Conservation (phyloP, 225 moss, liverwort and hornwort species). For the Thuidium tamariscinum region DNA sequence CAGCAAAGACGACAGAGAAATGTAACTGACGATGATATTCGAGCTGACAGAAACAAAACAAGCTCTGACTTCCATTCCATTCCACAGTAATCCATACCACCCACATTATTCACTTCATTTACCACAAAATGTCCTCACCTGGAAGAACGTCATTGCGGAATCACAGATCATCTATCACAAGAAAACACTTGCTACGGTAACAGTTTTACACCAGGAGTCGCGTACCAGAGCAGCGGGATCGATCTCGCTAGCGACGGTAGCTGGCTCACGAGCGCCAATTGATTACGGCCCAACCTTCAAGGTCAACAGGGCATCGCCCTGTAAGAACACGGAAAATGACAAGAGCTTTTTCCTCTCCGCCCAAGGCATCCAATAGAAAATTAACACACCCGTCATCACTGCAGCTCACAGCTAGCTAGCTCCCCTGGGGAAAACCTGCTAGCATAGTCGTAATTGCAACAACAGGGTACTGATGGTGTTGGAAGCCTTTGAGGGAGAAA, state of each 20-base stretch:
- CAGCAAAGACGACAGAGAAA: too few relatives aligned
- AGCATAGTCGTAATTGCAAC: not conserved
- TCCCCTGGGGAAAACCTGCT: not conserved
- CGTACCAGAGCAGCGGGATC: not conserved
- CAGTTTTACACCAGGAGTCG: too few relatives aligned
- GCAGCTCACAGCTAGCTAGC: not conserved
- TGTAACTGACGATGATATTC: too few relatives aligned
- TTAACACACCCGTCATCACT: not conserved
- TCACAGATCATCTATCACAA: too few relatives aligned
- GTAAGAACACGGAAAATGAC: not conserved
- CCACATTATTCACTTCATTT: too few relatives aligned
- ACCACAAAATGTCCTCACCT: too few relatives aligned
- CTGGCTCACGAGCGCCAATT: not conserved
- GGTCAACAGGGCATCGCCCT: not conserved
- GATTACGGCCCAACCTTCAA: not conserved
- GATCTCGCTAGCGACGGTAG: not conserved
- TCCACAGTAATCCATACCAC: too few relatives aligned
- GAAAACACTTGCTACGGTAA: too few relatives aligned
- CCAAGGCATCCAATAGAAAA: too few relatives aligned
- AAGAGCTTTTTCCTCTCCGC: not conserved
- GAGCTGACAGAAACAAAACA: too few relatives aligned
- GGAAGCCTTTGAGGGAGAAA: constrained; percentile 26
- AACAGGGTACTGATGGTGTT: not conserved
- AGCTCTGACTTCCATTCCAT: too few relatives aligned
- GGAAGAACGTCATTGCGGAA: too few relatives aligned